Evolutionary conservation across 2,329 filamentous ascomycete species (phyloP).

Genomic region (Aciculosporium take): DNA sequence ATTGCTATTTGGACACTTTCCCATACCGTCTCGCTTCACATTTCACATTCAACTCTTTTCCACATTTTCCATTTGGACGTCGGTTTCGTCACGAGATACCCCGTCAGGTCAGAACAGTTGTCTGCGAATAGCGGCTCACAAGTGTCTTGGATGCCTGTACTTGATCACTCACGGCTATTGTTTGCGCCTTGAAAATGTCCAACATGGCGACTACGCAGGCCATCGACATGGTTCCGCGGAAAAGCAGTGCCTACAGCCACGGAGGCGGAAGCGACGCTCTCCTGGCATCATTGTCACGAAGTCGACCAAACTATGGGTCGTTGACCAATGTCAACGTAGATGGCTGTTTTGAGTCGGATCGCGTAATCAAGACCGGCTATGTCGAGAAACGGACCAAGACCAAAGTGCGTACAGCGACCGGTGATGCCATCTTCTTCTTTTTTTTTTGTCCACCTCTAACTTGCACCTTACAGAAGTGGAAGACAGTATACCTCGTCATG

Average conservation of each 20-base stretch:
- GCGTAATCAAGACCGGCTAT: slow-evolving; percentile 78
- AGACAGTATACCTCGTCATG: slow-evolving; percentile 74
- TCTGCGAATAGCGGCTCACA: neutral
- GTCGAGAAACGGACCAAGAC: slow-evolving; percentile 87
- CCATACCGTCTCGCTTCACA: neutral
- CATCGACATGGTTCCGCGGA: slow-evolving; percentile 5
- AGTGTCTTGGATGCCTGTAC: neutral
- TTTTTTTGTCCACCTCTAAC: slow-evolving; percentile 6
- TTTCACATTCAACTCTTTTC: neutral
- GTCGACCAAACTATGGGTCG: slow-evolving; percentile 35
- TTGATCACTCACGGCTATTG: neutral
- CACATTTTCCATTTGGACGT: neutral
- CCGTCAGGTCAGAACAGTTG: neutral
- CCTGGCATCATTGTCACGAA: slow-evolving; percentile 12
- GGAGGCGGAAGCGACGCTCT: slow-evolving; percentile 8
- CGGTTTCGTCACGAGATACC: neutral
- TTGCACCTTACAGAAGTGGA: slow-evolving; percentile 56
- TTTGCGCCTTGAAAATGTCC: neutral
- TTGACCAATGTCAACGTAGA: slow-evolving; percentile 86
- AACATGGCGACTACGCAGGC: slow-evolving; percentile 12
- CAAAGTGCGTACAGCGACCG: slow-evolving; percentile 42
- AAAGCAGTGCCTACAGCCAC: neutral
- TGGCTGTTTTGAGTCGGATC: slow-evolving; percentile 90
- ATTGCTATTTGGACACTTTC: neutral
- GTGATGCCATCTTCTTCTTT: neutral